Evolutionary conservation across 306 rosid genomes (phyloP), one percentile per base, ranked within the genome.

Genomic region (Spatholobus suberectus): DNA sequence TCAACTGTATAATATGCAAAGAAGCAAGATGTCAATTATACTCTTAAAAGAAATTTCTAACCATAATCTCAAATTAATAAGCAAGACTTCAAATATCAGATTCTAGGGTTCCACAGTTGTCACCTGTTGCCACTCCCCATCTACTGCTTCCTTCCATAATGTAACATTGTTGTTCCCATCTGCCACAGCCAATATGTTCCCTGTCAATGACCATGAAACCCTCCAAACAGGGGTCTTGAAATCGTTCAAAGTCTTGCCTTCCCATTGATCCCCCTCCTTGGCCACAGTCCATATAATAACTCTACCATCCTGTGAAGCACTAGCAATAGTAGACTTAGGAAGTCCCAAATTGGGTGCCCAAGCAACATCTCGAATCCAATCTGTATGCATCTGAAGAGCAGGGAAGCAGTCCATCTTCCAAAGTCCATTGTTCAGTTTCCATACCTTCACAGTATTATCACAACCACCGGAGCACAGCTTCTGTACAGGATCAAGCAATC

Each of bases 351-450:
- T 92, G 24, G 97, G 93, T 2, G 97, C 97, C 97, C 94, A 92
- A 7, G 97, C 97, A 18, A 90, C 93, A 35, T 90, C 95, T 40
- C 93, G 84, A 69, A 90, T 93, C 94, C 94, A 92, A 90, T 92
- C 97, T 51, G 82, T 84, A 24, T 92, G 97, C 94, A 87, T 90
- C 47, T 90, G 88, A 81, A 90, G 93, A 67, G 94, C 91, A 18
- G 97, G 97, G 82, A 89, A 92, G 84, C 93, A 89, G 72, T 93
- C 97, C 93, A 89, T 85, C 90, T 89, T 93, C 97, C 97, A 93
- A 7, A 62, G 85, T 59, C 93, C 96, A 29, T 91, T 88, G 83
- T 66, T 80, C 37, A 94, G 82, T 76, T 92, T 92, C 98, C 98
- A 90, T 38, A 90, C 90, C 86, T 89, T 92, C 40, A 92, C 94